phyloP scores from a whole-genome alignment of 2,329 filamentous ascomycete genomes.

The Ceratocystis albifundus region DNA sequence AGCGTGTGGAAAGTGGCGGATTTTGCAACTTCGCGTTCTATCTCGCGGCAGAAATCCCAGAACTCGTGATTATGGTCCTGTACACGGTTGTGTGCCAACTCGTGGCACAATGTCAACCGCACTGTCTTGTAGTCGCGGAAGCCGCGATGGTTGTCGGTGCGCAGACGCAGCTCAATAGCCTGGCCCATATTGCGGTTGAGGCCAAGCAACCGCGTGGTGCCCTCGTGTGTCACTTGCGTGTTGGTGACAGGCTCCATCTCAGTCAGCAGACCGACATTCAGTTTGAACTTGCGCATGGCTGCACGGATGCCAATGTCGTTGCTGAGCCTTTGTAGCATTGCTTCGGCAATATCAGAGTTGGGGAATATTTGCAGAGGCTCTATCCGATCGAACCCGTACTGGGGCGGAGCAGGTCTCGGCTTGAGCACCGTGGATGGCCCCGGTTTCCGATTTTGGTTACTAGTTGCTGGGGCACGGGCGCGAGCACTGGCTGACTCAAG shows the following conservation, averaged over 20 bases:
- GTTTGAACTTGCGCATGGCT: slow-evolving; percentile 73
- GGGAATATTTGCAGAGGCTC: slow-evolving; percentile 68
- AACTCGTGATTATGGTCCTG: slow-evolving; percentile 75
- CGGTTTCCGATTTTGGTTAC: neutral
- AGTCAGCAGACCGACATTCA: slow-evolving; percentile 73
- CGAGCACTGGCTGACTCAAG: slow-evolving; percentile 28
- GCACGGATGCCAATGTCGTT: slow-evolving; percentile 76
- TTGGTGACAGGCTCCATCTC: slow-evolving; percentile 89
- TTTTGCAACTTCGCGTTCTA: slow-evolving; percentile 64
- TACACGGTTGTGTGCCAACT: slow-evolving; percentile 85
- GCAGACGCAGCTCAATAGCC: slow-evolving; percentile 75
- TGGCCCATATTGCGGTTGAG: slow-evolving; percentile 80
- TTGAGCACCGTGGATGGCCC: slow-evolving; percentile 28
- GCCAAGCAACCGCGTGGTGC: slow-evolving; percentile 62
- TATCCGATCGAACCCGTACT: slow-evolving; percentile 53
- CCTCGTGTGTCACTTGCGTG: slow-evolving; percentile 59
- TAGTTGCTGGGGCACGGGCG: slow-evolving; percentile 19
- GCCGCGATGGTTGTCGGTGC: slow-evolving; percentile 91
- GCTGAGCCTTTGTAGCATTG: slow-evolving; percentile 63
- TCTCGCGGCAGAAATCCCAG: slow-evolving; percentile 77
- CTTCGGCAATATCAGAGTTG: slow-evolving; percentile 55
- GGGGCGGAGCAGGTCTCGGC: neutral
- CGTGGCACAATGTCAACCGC: slow-evolving; percentile 84
- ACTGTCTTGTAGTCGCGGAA: slow-evolving; percentile 90
- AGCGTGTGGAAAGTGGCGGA: slow-evolving; percentile 49